phyloP scores from a whole-genome alignment of 1,139 yeast species.

The Yamadazyma aaseri region DNA sequence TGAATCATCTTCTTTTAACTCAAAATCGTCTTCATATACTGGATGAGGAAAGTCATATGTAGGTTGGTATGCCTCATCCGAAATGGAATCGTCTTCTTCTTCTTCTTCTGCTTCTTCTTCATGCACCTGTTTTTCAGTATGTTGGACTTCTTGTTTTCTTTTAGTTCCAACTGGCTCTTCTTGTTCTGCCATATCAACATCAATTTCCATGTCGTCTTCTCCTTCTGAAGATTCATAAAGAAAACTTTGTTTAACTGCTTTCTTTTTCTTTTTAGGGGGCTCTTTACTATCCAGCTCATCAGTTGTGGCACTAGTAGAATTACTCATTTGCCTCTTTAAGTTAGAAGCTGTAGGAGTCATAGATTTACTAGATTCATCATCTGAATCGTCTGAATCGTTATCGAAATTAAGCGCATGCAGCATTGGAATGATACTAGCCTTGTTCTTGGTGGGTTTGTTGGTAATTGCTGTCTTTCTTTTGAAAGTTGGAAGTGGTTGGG shows the following conservation, averaged over 20 bases:
- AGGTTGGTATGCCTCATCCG: constrained; percentile 46
- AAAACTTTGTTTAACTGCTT: constrained; percentile 20
- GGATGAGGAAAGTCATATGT: constrained; percentile 44
- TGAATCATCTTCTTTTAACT: constrained; percentile 18
- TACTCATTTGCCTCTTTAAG: constrained; percentile 27
- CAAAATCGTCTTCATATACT: constrained; percentile 46
- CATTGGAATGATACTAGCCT: constrained; percentile 54
- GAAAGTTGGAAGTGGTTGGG: constrained; percentile 44
- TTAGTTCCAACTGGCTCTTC: neutral
- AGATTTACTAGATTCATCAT: constrained; percentile 42
- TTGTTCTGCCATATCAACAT: constrained; percentile 2
- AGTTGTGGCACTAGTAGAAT: constrained; percentile 25
- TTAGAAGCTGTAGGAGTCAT: constrained; percentile 36
- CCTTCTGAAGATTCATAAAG: constrained; percentile 37
- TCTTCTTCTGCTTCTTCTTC: constrained; percentile 11
- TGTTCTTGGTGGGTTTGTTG: constrained; percentile 10
- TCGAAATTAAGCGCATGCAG: constrained; percentile 68
- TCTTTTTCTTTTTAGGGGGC: constrained; percentile 19
- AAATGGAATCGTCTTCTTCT: constrained; percentile 16
- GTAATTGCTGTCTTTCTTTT: constrained; percentile 34
- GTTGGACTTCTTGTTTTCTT: neutral
- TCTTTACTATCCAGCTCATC: constrained; percentile 28
- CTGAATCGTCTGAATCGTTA: constrained; percentile 44
- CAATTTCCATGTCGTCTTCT: constrained; percentile 16
- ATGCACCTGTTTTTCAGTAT: constrained; percentile 6